Conservation (phyloP, 2,329 filamentous ascomycete species). For the Penicillium polonicum region DNA sequence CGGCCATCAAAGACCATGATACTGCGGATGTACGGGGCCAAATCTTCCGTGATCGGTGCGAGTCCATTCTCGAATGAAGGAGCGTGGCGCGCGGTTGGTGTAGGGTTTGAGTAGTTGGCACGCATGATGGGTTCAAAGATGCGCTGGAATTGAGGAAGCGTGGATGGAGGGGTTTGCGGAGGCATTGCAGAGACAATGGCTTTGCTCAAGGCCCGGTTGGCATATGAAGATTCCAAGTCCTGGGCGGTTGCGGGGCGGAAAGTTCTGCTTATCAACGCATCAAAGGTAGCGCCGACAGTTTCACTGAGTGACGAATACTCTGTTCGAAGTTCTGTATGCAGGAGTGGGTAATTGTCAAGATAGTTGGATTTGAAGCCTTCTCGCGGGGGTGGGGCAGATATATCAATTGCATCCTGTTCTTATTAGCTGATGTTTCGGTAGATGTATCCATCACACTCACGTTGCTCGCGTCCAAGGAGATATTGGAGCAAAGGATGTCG, state of each 20-base stretch:
- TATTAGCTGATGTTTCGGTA: conserved; percentile 16
- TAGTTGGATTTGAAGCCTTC: conserved; percentile 56
- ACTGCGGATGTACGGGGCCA: conserved; percentile 84
- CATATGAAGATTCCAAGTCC: conserved; percentile 27
- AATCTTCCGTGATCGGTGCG: conserved; percentile 66
- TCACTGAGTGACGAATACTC: conserved; percentile 46
- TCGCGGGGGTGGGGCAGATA: conserved; percentile 59
- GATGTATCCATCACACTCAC: conserved; percentile 23
- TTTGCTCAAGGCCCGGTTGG: conserved; percentile 34
- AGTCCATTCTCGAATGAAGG: conserved; percentile 76
- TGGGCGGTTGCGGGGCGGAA: conserved; percentile 18
- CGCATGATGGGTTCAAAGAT: conserved; percentile 55
- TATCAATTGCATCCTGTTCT: conserved; percentile 56
- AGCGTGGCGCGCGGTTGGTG: conserved; percentile 42
- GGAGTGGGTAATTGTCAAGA: conserved; percentile 52
- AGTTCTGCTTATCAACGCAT: conserved; percentile 29
- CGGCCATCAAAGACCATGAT: conserved; percentile 76
- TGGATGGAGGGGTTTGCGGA: conserved; percentile 25
- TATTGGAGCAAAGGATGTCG: conserved; percentile 35
- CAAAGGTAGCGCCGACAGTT: conserved; percentile 36
- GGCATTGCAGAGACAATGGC: conserved; percentile 11
- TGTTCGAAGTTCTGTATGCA: conserved; percentile 51
- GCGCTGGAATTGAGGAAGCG: conserved; percentile 43
- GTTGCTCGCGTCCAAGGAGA: conserved; percentile 28
- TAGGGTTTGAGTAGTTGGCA: conserved; percentile 34